phyloP scores from a whole-genome alignment of 352 stramenopile genomes.

The Lagenidium giganteum region DNA sequence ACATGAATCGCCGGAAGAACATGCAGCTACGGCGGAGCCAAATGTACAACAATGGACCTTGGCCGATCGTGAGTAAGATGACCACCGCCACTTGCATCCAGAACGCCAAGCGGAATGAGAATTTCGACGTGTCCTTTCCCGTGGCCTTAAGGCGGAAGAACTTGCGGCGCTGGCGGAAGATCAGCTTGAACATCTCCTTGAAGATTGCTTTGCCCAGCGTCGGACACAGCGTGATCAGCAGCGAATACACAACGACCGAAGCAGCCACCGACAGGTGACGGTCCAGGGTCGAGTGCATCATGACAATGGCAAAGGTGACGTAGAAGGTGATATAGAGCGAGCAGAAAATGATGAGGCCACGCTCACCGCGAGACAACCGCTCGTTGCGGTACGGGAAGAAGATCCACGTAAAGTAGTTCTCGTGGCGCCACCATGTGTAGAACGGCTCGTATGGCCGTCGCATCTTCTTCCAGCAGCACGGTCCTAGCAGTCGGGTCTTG shows the following conservation, averaged over 20 bases:
- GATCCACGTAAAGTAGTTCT: constrained; percentile 79
- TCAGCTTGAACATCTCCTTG: constrained; percentile 74
- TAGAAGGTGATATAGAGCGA: constrained; percentile 76
- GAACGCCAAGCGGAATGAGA: constrained; percentile 60
- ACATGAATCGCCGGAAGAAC: constrained; percentile 68
- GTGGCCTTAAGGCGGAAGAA: constrained; percentile 47
- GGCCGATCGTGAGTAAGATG: constrained; percentile 38
- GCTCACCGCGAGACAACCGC: constrained; percentile 43
- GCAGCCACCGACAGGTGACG: constrained; percentile 29
- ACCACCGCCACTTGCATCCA: constrained; percentile 46
- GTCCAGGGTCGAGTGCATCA: constrained; percentile 39
- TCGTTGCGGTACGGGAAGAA: constrained; percentile 71
- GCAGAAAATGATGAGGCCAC: constrained; percentile 59
- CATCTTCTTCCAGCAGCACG: constrained; percentile 68
- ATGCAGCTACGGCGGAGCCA: constrained; percentile 52
- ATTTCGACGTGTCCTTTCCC: constrained; percentile 32
- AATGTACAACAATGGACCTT: constrained; percentile 62
- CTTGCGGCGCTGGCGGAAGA: constrained; percentile 64
- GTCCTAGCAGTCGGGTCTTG: constrained; percentile 50
- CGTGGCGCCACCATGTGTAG: constrained; percentile 71
- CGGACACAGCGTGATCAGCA: constrained; percentile 44
- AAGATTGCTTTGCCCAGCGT: constrained; percentile 61
- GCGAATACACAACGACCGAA: constrained; percentile 44
- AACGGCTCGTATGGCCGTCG: constrained; percentile 54
- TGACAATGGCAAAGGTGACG: constrained; percentile 61